Percentiles rank a stretch among this genome's conserved stretches.
phyloP scores from a whole-genome alignment of 83 land plant genomes.

The Picea engelmannii region DNA sequence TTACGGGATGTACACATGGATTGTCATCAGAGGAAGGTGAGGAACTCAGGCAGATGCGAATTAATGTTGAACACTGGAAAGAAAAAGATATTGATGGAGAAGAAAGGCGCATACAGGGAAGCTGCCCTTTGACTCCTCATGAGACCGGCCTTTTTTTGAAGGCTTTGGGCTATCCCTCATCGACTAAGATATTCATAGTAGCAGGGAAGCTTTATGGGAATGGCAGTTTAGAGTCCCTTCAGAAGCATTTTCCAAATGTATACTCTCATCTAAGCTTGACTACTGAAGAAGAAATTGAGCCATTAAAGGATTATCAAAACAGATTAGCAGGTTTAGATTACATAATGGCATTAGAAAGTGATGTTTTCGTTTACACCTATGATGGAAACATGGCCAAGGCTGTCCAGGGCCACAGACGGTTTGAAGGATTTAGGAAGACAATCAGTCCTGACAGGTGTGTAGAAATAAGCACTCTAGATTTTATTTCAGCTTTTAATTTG shows the following conservation, averaged over 20 bases:
- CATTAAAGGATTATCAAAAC: slow-evolving; percentile 32
- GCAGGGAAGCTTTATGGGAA: slow-evolving; percentile 49
- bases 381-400: slow-evolving; percentile 62
- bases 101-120: slow-evolving; percentile 31
- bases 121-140: slow-evolving; percentile 45
- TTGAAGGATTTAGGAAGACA: slow-evolving; percentile 38
- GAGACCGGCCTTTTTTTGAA: slow-evolving; percentile 34
- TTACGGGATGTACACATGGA: slow-evolving; percentile 41
- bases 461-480: background rate
- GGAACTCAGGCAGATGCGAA: slow-evolving; percentile 39
- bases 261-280: slow-evolving; percentile 40
- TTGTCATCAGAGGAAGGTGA: slow-evolving; percentile 31
- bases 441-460: slow-evolving; percentile 51
- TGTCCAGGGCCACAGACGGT: slow-evolving; percentile 49
- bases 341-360: slow-evolving; percentile 40
- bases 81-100: slow-evolving; percentile 43
- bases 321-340: slow-evolving; percentile 48
- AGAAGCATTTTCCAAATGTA: slow-evolving; percentile 34
- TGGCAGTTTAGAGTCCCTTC: slow-evolving; percentile 31
- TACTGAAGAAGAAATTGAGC: slow-evolving; percentile 24
- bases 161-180: slow-evolving; percentile 37
- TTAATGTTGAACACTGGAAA: slow-evolving; percentile 34
- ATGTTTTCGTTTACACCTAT: slow-evolving; percentile 47
- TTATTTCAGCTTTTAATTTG: background rate
- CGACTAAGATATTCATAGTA: slow-evolving; percentile 41